These are phyloP conservation scores for Macaranga tanarius DNA, from an alignment of 441 rosid species.

Conservation along the genomic window DNA sequence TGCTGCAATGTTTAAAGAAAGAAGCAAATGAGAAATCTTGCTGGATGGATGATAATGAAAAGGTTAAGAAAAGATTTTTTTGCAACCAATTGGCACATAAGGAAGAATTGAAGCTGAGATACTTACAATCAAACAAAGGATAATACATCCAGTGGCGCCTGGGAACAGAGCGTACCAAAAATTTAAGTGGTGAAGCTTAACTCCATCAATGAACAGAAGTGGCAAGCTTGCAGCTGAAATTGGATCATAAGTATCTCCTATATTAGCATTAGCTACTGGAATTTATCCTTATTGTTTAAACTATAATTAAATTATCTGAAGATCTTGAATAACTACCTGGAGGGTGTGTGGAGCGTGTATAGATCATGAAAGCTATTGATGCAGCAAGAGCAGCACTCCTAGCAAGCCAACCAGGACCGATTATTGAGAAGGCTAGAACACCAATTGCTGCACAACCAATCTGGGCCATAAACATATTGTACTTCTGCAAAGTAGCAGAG, in stretches of 20 bases:
- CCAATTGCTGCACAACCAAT: conserved; percentile 88
- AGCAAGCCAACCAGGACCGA: conserved; percentile 87
- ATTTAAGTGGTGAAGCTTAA: conserved; percentile 63
- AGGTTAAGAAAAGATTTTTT: not conserved
- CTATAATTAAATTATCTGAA: too few relatives aligned
- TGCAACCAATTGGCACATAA: not conserved
- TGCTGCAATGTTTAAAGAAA: conserved; percentile 53
- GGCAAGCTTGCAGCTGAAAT: conserved; percentile 87
- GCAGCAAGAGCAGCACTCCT: conserved; percentile 73
- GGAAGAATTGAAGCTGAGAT: not conserved
- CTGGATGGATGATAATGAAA: too few relatives aligned
- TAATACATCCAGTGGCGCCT: conserved; percentile 74
- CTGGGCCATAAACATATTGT: conserved; percentile 89
- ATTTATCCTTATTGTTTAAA: not conserved
- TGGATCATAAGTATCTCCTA: not conserved
- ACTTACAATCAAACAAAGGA: conserved; percentile 73
- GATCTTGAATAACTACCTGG: conserved; percentile 47
- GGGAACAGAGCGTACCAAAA: conserved; percentile 79
- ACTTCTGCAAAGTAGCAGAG: conserved; percentile 56
- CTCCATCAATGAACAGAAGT: conserved; percentile 77
- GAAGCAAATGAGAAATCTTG: not conserved
- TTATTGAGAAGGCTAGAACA: conserved; percentile 56
- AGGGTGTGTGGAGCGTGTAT: conserved; percentile 65
- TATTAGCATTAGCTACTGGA: conserved; percentile 1
- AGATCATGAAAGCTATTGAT: conserved; percentile 79